Base-by-base conservation (phyloP, 169 alveolate genomes). In the Plasmodium fragile region DNA sequence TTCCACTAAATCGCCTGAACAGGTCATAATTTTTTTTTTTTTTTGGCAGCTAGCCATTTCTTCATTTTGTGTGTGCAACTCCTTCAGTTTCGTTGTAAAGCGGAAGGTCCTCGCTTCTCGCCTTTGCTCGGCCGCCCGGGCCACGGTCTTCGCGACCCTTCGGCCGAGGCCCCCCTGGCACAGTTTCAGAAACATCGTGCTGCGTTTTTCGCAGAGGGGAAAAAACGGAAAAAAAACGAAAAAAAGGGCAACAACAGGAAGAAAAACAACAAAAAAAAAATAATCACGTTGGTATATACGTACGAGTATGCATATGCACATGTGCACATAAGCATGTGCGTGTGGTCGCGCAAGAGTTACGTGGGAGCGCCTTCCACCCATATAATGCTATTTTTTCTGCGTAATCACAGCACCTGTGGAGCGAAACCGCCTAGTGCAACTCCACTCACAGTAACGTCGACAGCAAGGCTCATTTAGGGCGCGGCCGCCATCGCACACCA, bases 1-100 rank as follows among this genome's bases (percentile, higher is more conserved):
- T 84, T 84, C 93, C 34, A 34, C 16, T 8, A 84, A 84, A 84
- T 84, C 78, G 55, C 93, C 83, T 84, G 93, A 72, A 73, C 39
- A 25, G 25, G 65, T 84, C 89, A 81, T 45, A 45, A 32, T 84
- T 69, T 69, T 72, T 49, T 82, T 59, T 84, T 69, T 69, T 72
- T 72, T 59, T n/a, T 55, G 81, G 34, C 18, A 82, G 75, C 25
- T 65, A 39, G 92, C 28, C 6, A 43, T 34, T 41, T 82, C 75
- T 49, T 52, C 83, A 69, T 82, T 82, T 49, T 84, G 85, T 84
- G 85, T 73, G 83, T 45, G 65, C 45, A 84, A n/a, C 13, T 73
- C 43, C 41, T 34, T 49, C 39, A 49, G 8, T 53, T 73, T 84
- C 25, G 36, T 73, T 36, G 45, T 84, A 41, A 84, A 43, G 43